phyloP scores from a whole-genome alignment of 2,329 filamentous ascomycete genomes.

The Tetracladium maxilliforme region DNA sequence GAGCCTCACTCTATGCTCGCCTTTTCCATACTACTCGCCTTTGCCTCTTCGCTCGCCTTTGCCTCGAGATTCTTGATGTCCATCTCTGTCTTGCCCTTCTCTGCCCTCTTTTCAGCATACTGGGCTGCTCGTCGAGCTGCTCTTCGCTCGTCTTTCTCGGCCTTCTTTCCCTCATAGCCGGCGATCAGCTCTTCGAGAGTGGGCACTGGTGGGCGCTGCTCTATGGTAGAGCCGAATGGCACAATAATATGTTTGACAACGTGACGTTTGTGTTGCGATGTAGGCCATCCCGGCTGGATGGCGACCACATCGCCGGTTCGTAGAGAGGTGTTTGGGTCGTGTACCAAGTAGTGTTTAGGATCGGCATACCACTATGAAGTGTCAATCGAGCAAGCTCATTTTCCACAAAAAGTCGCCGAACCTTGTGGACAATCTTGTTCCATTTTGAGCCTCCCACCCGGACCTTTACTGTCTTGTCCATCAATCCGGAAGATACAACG shows the following conservation, averaged over 20 bases:
- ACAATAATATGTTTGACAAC: constrained; percentile 64
- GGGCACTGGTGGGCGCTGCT: constrained; percentile 50
- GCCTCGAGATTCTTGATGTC: no score
- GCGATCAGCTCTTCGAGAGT: constrained; percentile 45
- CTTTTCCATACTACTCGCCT: no score
- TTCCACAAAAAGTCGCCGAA: constrained; percentile 13
- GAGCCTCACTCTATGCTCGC: no score
- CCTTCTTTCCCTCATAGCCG: constrained; percentile 35
- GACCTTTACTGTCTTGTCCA: constrained; percentile 69
- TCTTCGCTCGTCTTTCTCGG: constrained; percentile 39
- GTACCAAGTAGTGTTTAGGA: constrained; percentile 53
- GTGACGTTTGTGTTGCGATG: constrained; percentile 53
- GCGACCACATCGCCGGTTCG: constrained; percentile 62
- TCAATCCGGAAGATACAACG: constrained; percentile 63
- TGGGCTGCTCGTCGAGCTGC: constrained; percentile 13
- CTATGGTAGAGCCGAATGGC: constrained; percentile 48
- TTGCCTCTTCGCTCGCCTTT: no score
- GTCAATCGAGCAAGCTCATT: neutral
- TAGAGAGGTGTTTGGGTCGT: constrained; percentile 64
- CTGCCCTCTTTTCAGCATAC: constrained; percentile 9
- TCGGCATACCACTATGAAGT: constrained; percentile 45
- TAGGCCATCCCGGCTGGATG: constrained; percentile 51
- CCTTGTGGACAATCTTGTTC: constrained; percentile 62
- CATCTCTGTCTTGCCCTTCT: no score
- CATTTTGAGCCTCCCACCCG: constrained; percentile 56